Evolutionary conservation across 768 basidiomycete genomes (phyloP).

Genomic region (Boletus coccyginus): DNA sequence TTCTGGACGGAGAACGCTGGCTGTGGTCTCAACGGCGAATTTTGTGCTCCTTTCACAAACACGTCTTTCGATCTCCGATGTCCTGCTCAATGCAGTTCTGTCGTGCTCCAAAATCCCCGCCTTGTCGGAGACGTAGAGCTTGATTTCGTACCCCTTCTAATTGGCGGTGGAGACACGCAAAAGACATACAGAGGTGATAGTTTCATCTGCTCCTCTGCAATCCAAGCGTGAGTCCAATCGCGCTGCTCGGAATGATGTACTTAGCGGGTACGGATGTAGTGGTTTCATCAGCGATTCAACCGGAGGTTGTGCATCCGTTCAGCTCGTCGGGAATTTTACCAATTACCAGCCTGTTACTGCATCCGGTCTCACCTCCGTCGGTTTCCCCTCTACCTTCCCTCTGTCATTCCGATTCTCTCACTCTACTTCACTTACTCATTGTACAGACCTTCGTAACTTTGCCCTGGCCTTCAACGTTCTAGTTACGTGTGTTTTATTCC

Average conservation of each 20-base stretch:
- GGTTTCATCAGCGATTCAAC: conserved; percentile 59
- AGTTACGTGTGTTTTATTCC: conserved; percentile 63
- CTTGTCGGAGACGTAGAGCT: conserved; percentile 66
- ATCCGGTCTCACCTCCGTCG: conserved; percentile 66
- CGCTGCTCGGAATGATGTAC: background rate
- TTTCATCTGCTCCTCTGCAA: conserved; percentile 82
- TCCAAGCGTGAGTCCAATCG: conserved; percentile 61
- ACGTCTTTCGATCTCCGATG: conserved; percentile 74
- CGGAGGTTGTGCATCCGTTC: conserved; percentile 76
- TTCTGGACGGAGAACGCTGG: conserved; percentile 69
- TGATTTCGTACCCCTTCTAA: conserved; percentile 69
- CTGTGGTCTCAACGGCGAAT: conserved; percentile 69
- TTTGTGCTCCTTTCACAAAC: conserved; percentile 63
- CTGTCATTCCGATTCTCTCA: conserved; percentile 59
- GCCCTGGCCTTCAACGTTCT: conserved; percentile 75
- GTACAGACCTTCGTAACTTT: conserved; percentile 64
- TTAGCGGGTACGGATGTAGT: conserved; percentile 35
- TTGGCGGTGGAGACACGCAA: conserved; percentile 78
- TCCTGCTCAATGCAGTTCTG: conserved; percentile 64
- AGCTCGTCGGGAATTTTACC: conserved; percentile 71
- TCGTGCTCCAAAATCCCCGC: conserved; percentile 69
- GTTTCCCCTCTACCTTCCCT: conserved; percentile 75
- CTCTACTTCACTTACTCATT: conserved; percentile 52
- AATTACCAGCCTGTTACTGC: conserved; percentile 56
- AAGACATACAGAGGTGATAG: conserved; percentile 79